These are phyloP conservation scores for Cephaloascus fragrans DNA, from an alignment of 805 yeast species.

Conservation along the genomic window DNA sequence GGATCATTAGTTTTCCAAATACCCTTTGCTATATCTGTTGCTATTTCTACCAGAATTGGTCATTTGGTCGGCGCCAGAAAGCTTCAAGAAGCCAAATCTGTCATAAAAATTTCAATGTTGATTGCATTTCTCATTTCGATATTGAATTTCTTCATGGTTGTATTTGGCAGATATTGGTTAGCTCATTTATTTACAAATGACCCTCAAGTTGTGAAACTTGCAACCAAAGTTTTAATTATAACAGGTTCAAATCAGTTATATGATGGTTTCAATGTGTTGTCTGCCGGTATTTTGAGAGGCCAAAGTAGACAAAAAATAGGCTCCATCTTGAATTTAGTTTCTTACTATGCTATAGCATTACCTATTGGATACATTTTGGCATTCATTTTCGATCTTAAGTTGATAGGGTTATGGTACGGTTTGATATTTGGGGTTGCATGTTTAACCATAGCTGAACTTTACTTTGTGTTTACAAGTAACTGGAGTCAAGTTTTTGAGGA, in stretches of 20 bases:
- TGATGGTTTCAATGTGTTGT: constrained; percentile 25
- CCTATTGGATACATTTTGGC: constrained; percentile 22
- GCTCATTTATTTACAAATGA: constrained; percentile 17
- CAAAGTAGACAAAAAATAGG: constrained; percentile 33
- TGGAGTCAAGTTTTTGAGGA: constrained; percentile 27
- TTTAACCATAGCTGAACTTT: constrained; percentile 20
- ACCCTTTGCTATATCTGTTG: constrained; percentile 51
- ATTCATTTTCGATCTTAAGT: constrained; percentile 11
- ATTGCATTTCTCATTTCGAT: constrained; percentile 15
- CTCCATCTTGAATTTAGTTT: constrained; percentile 21
- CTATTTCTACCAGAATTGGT: constrained; percentile 47
- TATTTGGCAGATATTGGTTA: constrained; percentile 14
- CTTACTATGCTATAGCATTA: constrained; percentile 26
- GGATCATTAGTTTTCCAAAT: constrained; percentile 43
- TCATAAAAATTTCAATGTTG: constrained; percentile 15
- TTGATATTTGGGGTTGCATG: constrained; percentile 25
- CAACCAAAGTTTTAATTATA: constrained; percentile 12
- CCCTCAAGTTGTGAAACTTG: constrained; percentile 12
- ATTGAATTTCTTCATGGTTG: constrained; percentile 18
- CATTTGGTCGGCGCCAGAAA: constrained; percentile 36
- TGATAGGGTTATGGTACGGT: constrained; percentile 28
- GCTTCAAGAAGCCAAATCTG: constrained; percentile 14
- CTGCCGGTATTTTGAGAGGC: constrained; percentile 32
- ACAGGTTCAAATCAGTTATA: constrained; percentile 25
- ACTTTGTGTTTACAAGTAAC: constrained; percentile 25